Evolutionary conservation across 2,329 filamentous ascomycete genomes (phyloP).

Genomic region (Davidsoniella virescens): DNA sequence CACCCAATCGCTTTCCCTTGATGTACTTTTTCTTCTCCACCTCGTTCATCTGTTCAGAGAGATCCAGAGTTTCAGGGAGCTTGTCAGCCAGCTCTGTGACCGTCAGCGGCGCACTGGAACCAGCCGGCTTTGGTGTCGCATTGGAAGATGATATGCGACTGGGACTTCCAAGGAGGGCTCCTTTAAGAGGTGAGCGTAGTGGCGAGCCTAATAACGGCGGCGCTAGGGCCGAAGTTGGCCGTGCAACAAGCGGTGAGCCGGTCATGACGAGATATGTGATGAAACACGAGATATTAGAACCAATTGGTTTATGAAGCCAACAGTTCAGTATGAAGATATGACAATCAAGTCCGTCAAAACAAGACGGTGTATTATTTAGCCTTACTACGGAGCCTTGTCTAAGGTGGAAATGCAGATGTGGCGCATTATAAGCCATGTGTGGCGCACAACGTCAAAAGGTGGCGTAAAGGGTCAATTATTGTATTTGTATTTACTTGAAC

Average conservation of each 20-base stretch:
- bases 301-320: too few relatives aligned
- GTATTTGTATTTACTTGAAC: too few relatives aligned
- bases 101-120: neutral
- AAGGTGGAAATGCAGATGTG: too few relatives aligned
- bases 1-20: constrained; percentile 82
- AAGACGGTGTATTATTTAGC: too few relatives aligned
- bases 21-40: constrained; percentile 77
- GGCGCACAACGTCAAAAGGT: too few relatives aligned
- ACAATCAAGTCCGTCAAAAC: too few relatives aligned
- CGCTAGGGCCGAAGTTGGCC: constrained; percentile 18
- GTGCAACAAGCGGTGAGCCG: constrained; percentile 23
- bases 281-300: too few relatives aligned
- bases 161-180: constrained; percentile 17
- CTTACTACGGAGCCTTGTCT: too few relatives aligned
- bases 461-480: too few relatives aligned
- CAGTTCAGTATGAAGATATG: too few relatives aligned
- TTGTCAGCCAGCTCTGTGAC: constrained; percentile 11
- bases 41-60: constrained; percentile 70
- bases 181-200: constrained; percentile 8
- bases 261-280: constrained; percentile 19
- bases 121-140: constrained; percentile 10
- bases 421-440: too few relatives aligned
- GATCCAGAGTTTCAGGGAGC: constrained; percentile 27
- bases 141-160: constrained; percentile 18
- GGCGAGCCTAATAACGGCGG: constrained; percentile 8